Evolutionary conservation across 805 yeast genomes (phyloP).

Genomic region (Candida cerambycidarum): DNA sequence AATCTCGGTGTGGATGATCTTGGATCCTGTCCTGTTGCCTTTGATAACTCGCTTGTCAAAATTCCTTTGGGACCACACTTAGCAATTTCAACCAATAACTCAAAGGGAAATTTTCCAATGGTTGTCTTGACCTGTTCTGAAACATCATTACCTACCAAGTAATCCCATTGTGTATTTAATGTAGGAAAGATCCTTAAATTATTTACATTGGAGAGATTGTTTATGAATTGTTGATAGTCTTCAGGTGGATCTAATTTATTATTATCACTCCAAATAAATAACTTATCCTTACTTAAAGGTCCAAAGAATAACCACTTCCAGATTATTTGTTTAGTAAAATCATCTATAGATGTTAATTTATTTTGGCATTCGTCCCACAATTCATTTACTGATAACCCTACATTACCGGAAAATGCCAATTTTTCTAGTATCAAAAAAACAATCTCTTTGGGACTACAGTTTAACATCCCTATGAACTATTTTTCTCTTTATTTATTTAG

Average conservation of each 20-base stretch:
- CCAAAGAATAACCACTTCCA: constrained; percentile 41
- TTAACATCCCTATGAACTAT: constrained; percentile 15
- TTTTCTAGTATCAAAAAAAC: constrained; percentile 23
- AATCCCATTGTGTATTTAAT: constrained; percentile 57
- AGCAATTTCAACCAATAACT: constrained; percentile 63
- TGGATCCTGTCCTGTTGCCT: constrained; percentile 64
- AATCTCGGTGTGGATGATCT: constrained; percentile 67
- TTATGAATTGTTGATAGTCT: constrained; percentile 19
- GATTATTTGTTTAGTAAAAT: constrained; percentile 35
- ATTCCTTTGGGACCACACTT: constrained; percentile 56
- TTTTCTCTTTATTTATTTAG: neutral
- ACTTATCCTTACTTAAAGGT: constrained; percentile 8
- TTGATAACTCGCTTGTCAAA: constrained; percentile 55
- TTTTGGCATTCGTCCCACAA: constrained; percentile 26
- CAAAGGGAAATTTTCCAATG: constrained; percentile 52
- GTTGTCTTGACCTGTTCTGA: constrained; percentile 49
- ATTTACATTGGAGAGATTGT: constrained; percentile 17
- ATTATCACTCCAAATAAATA: constrained; percentile 14
- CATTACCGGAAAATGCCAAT: constrained; percentile 33
- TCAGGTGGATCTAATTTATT: constrained; percentile 6
- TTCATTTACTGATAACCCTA: constrained; percentile 27
- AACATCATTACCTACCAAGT: constrained; percentile 50
- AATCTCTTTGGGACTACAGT: constrained; percentile 28
- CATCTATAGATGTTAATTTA: constrained; percentile 26
- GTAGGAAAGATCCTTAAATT: constrained; percentile 34